phyloP scores from a whole-genome alignment of 495 filamentous ascomycete species.

The Aspergillus asperescens region DNA sequence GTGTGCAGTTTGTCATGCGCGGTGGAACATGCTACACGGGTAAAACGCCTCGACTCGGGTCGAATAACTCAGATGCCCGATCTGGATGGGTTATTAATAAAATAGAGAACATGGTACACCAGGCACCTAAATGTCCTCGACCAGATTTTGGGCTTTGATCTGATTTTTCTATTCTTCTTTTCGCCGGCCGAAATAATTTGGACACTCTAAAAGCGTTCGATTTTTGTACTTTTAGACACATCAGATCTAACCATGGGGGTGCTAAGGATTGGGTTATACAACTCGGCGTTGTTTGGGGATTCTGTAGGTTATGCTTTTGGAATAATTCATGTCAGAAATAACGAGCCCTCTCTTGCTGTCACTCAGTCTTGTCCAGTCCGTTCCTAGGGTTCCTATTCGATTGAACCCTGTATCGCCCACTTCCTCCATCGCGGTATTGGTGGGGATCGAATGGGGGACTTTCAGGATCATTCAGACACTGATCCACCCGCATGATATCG shows the following conservation, averaged over 20 bases:
- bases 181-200: constrained; percentile 15
- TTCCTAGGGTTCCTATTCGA: not conserved
- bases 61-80: constrained; percentile 17
- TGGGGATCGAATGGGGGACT: constrained; percentile 37
- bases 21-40: constrained; percentile 32
- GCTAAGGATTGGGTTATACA: constrained; percentile 3
- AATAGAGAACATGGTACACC: constrained; percentile 30
- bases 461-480: constrained; percentile 63
- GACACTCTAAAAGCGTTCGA: not conserved
- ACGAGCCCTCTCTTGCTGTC: not conserved
- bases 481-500: constrained; percentile 70
- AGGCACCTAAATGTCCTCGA: constrained; percentile 28
- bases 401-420: not conserved
- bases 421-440: not conserved
- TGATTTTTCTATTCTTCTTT: constrained; percentile 7
- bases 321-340: not conserved
- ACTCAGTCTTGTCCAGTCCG: not conserved
- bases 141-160: constrained; percentile 32
- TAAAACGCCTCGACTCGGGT: constrained; percentile 31
- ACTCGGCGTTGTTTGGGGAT: not conserved
- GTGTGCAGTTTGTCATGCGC: constrained; percentile 37
- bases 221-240: constrained; percentile 12
- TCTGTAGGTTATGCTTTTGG: not conserved
- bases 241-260: constrained; percentile 4
- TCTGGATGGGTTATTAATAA: constrained; percentile 36